Evolutionary conservation across 1,284 basidiomycete species (phyloP).

Genomic region (Rhodofomes roseus): DNA sequence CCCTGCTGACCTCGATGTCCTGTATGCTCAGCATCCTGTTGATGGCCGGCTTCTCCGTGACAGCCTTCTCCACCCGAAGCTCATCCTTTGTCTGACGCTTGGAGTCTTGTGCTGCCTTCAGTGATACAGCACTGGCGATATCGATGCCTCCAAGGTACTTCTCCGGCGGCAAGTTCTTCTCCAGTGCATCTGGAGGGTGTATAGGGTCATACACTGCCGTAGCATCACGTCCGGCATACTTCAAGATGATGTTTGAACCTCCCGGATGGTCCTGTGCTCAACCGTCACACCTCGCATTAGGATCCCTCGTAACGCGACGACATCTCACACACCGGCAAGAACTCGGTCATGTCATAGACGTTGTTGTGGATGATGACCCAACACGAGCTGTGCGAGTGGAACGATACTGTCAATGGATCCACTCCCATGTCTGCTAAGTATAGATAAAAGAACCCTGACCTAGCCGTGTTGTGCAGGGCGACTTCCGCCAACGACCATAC

Average conservation of each 20-base stretch:
- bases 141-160: constrained; percentile 74
- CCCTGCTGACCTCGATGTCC: constrained; percentile 67
- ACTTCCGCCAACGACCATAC: neutral
- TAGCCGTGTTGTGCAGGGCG: neutral
- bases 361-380: constrained; percentile 84
- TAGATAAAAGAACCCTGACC: neutral
- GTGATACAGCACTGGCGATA: constrained; percentile 40
- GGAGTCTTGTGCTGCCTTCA: constrained; percentile 38
- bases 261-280: constrained; percentile 72
- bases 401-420: neutral
- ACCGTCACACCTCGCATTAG: neutral
- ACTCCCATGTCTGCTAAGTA: neutral
- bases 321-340: constrained; percentile 52
- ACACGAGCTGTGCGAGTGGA: constrained; percentile 51
- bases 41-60: constrained; percentile 60
- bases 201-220: constrained; percentile 72
- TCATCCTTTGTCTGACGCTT: constrained; percentile 67
- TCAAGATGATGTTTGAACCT: constrained; percentile 72
- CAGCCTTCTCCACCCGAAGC: constrained; percentile 60
- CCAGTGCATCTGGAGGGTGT: constrained; percentile 68
- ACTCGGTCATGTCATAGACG: constrained; percentile 85
- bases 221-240: constrained; percentile 78
- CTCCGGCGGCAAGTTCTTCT: constrained; percentile 57
- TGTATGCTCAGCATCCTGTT: constrained; percentile 65
- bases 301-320: neutral